Evolutionary conservation across 148 eudicot species (phyloP), one percentile per base, ranked within the genome.

Genomic region (Mesembryanthemum crystallinum): DNA sequence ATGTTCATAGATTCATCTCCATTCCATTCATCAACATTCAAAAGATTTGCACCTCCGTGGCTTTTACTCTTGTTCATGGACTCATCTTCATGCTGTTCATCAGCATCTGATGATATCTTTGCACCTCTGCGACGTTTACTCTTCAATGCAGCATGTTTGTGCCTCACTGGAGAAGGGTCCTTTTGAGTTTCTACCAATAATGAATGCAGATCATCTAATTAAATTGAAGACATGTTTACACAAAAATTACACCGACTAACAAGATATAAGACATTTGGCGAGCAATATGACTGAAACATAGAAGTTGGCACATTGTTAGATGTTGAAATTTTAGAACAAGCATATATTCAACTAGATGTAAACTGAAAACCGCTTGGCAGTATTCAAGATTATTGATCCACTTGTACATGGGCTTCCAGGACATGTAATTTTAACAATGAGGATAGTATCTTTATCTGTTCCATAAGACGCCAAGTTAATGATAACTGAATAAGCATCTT

Each of bases 21-120:
- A n/a, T n/a, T n/a, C n/a, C n/a, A n/a, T n/a, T n/a, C 87, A 23
- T 81, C 81, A 71, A 57, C 55, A 72, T 86, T 84, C 52, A 74
- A 76, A 83, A 89, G 76, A 76, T 80, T 83, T 42, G 77, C 88
- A 81, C 89, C 90, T 62, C 86, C 83, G 13, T 63, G 9, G 17
- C 82, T 85, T 68, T 71, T 81, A 10, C 20, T 64, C 60, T 64
- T 33, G 49, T 69, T 73, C 39, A 67, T 18, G 20, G 80, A 54
- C 28, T 63, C 42, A 67, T 66, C 79, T 28, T 51, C 51, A 11
- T 37, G 57, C 30, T 27, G 30, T 54, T 80, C 86, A 20, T 82
- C 81, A 72, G 67, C 59, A 74, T 86, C 85, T 52, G 74, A n/a
- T n/a, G n/a, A 74, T 82, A 88, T 74, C 74, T 79, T 82, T 29